Evolutionary conservation across 2,329 filamentous ascomycete genomes (phyloP), one percentile per base, ranked within the genome.

Genomic region (Beauveria brongniartii): DNA sequence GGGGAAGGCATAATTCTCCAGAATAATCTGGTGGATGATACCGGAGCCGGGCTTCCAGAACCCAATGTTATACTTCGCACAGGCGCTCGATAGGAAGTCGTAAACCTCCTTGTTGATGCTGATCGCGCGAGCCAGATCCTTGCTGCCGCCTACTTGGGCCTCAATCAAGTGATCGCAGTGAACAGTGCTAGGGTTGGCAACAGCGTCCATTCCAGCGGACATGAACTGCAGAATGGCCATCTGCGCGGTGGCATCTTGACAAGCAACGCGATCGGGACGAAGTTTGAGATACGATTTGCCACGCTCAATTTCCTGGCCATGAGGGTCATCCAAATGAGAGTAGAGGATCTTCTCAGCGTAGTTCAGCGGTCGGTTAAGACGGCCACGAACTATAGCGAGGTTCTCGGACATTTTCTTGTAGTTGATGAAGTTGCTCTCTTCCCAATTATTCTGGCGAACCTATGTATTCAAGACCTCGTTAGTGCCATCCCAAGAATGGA

Each of bases 151-250:
- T 71, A 93, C 75, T 80, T 97, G 93, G 64, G 93, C 94, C 83
- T 97, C 93, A 77, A 99, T 99, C 83, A 99, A 86, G 80, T 99
- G 94, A 78, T 99, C 94, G 75, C 94, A 97, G 86, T 99, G 94
- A 65, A 99, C 93, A 55, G 93, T 97, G 70, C 89, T 87, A 56
- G 94, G 94, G 71, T 95, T 97, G 65, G 92, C 92, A 64, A 97
- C 94, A 26, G 89, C 88, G 67, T 91, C 90, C 91, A 99, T 93
- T 75, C 93, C 93, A 64, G 94, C 93, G 61, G 91, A 96, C 92
- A 99, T 99, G 85, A 99, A 99, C 82, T 99, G 94, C 63, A 99
- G 84, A 69, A 99, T 96, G 66, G 94, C 94, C 94, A 99, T 99
- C 84, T 99, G 94, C 66, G 94, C 94, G 63, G 94, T 97, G 74